Conservation (phyloP, 352 stramenopile species). For the Globisporangium acanthophoron region DNA sequence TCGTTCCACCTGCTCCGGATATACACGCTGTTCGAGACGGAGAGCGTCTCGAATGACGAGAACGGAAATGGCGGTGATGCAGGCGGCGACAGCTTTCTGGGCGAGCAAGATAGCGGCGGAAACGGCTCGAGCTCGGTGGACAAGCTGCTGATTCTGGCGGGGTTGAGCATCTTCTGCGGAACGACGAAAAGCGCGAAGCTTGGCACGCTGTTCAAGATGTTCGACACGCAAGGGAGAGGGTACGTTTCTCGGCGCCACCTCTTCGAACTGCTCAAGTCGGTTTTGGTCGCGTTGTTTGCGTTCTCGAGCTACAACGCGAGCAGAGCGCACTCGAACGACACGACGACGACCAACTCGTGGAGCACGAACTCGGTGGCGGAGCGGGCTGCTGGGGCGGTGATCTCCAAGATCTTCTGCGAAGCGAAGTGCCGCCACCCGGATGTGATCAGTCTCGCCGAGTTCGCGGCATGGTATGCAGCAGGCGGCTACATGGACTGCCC, state of each 20-base stretch:
- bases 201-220: slow-evolving; percentile 79
- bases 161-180: slow-evolving; percentile 91
- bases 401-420: slow-evolving; percentile 88
- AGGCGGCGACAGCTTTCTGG: slow-evolving; percentile 16
- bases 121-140: slow-evolving; percentile 56
- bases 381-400: slow-evolving; percentile 82
- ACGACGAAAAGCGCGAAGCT: slow-evolving; percentile 95
- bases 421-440: slow-evolving; percentile 56
- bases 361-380: slow-evolving; percentile 81
- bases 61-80: slow-evolving; percentile 13
- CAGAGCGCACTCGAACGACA: slow-evolving; percentile 57
- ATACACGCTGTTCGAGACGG: slow-evolving; percentile 78
- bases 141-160: slow-evolving; percentile 64
- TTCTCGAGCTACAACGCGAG: slow-evolving; percentile 79
- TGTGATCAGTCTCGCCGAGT: slow-evolving; percentile 91
- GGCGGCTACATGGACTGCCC: slow-evolving; percentile 92
- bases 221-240: slow-evolving; percentile 55
- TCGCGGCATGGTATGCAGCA: slow-evolving; percentile 95
- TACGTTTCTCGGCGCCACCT: slow-evolving; percentile 65
- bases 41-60: slow-evolving; percentile 42
- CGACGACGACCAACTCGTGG: slow-evolving; percentile 44
- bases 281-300: slow-evolving; percentile 77
- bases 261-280: slow-evolving; percentile 79
- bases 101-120: slow-evolving; percentile 18
- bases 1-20: slow-evolving; percentile 83